Evolutionary conservation across 495 filamentous ascomycete genomes (phyloP), one percentile per base, ranked within the genome.

Genomic region (Xylaria scruposa): DNA sequence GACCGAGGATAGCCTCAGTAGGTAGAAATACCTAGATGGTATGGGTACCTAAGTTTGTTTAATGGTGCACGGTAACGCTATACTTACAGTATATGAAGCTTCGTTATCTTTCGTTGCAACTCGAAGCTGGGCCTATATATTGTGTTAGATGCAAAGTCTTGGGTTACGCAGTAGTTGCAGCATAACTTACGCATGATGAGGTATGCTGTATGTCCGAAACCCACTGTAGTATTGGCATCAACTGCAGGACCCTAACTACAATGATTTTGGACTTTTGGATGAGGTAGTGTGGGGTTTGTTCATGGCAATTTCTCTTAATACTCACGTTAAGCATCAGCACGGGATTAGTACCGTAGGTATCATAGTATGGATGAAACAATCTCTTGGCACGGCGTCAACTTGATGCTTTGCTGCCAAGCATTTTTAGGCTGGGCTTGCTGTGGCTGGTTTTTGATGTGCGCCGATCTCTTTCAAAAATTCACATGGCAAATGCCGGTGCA

Each of bases 401-500:
- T 60, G 31, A 33, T 60, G 31, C 58, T 38, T 38, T 60, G 19
- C 31, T 17, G 58, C 58, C 58, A 60, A 60, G 58, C 15, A 38
- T 38, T 38, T 8, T 40, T 2, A 17, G 58, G 31, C 58, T 60
- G 58, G 26, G 26, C 3, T 19, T 60, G 33, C 58, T 33, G 33
- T 60, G 58, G 58, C 58, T 60, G 31, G 58, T 67, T 42, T 42
- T 31, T 31, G n/a, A 56, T 56, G 65, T 56, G 65, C 49, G 65
- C 49, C 65, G 65, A 67, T 67, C 65, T 42, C 13, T 21, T 19
- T 5, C 5, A 56, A 53, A 53, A n/a, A 36, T n/a, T 51, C 49
- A 67, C 65, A 54, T 67, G 49, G 49, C 65, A 67, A 56, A 67
- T 56, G 65, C 65, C 65, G 65, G 49, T 4, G 44, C 29, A 67